Base-by-base conservation (phyloP, 2,329 filamentous ascomycete genomes). In the Botrytis hyacinthi region DNA sequence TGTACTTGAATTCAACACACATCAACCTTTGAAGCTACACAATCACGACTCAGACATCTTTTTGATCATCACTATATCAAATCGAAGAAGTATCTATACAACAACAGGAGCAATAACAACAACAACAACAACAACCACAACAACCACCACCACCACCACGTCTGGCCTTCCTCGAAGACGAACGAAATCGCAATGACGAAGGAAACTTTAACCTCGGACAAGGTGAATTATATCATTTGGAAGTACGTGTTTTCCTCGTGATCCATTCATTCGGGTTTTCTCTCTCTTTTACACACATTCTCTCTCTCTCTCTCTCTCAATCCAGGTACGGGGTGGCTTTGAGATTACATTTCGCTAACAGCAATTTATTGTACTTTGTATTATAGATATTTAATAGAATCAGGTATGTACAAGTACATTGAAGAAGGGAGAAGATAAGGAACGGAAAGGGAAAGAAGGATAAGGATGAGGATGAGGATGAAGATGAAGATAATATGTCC, bases 221-320 rank as follows among this genome's bases (percentile, higher is more conserved):
- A 88, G 85, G 85, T 91, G 86, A 91, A 91, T 85, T 91, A 89
- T 86, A 86, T 91, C 82, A 86, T 91, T 81, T 91, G 89, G 89
- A 90, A 88, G 89, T 91, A 86, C 83, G 89, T 81, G 76, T 79
- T 77, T 57, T 77, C 74, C 77, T 77, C 77, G 76, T 80, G 77
- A 79, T 80, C 78, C 76, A 74, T 77, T 72, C 70, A 63, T 73
- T 77, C 73, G 73, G 74, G 42, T 29, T 26, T 51, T 22, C 32
- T 22, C 48, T n/a, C 51, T 29, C 14, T 57, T 4, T 18, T 6
- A 29, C 51, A 29, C 51, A 29, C 51, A n/a, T 3, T 8, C 12
- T 12, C 48, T 5, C 22, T 22, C 35, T 5, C 44, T 44, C 46
- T 10, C 7, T 26, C 18, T 12, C 54, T 44, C 9, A 4, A 20